Evolutionary conservation across 2,329 filamentous ascomycete genomes (phyloP).

Genomic region (Shiraia sp.): DNA sequence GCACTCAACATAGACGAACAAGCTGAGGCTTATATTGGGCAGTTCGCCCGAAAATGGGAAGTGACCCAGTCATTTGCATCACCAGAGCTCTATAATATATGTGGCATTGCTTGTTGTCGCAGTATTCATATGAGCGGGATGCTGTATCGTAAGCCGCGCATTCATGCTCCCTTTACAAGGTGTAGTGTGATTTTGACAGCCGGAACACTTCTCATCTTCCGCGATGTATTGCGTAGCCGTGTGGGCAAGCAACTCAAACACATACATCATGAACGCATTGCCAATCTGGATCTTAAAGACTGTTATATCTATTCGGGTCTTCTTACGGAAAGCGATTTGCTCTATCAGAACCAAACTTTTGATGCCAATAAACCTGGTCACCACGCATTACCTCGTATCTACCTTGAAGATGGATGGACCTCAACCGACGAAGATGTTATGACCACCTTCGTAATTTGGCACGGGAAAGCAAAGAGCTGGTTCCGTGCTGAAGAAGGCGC

Average conservation of each 20-base stretch:
- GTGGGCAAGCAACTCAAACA: slow-evolving; percentile 61
- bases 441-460: slow-evolving; percentile 70
- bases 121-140: slow-evolving; percentile 64
- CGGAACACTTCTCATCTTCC: slow-evolving; percentile 66
- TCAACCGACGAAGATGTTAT: slow-evolving; percentile 67
- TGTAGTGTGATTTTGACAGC: slow-evolving; percentile 64
- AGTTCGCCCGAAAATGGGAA: slow-evolving; percentile 71
- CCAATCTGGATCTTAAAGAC: slow-evolving; percentile 62
- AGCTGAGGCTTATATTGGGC: slow-evolving; percentile 66
- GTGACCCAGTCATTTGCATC: slow-evolving; percentile 66
- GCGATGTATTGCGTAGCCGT: slow-evolving; percentile 59
- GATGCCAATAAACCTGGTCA: slow-evolving; percentile 65
- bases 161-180: slow-evolving; percentile 63
- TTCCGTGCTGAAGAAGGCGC: slow-evolving; percentile 51
- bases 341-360: slow-evolving; percentile 68
- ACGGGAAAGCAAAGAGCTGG: slow-evolving; percentile 60
- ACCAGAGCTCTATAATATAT: slow-evolving; percentile 68
- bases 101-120: slow-evolving; percentile 65
- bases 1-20: slow-evolving; percentile 67
- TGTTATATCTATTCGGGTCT: slow-evolving; percentile 70
- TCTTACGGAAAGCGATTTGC: slow-evolving; percentile 63
- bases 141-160: slow-evolving; percentile 66
- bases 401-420: slow-evolving; percentile 64
- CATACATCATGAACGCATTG: slow-evolving; percentile 65
- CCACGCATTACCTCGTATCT: slow-evolving; percentile 62